A percentile compares a stretch with the other conserved stretches of the same genome.
Evolutionary conservation across 2,329 filamentous ascomycete species (phyloP).

Genomic region (Paramyrothecium sp.): DNA sequence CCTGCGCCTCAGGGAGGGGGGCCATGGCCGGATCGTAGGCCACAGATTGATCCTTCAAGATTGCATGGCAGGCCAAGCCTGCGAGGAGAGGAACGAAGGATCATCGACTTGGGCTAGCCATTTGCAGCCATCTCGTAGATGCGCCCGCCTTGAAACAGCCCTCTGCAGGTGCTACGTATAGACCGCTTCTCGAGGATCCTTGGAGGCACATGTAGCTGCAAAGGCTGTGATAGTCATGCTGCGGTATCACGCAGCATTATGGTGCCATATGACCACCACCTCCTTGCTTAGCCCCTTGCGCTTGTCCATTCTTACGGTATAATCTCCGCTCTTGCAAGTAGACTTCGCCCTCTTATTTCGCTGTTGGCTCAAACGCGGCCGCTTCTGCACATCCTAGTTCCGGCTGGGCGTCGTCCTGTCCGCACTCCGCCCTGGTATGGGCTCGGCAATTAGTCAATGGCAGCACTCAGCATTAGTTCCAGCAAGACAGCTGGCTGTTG

Average conservation of each 20-base stretch:
- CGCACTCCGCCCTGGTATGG: neutral
- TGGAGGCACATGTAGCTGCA: neutral
- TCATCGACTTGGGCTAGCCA: neutral
- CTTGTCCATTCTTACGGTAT: neutral
- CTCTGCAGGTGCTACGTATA: neutral
- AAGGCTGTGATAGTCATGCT: neutral
- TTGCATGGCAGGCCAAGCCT: neutral
- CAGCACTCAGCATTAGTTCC: neutral
- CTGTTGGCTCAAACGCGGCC: neutral
- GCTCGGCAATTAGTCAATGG: neutral
- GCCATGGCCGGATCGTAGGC: neutral
- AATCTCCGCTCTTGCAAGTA: neutral
- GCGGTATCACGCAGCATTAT: neutral
- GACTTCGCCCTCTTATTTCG: neutral
- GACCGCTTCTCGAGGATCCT: too few species aligned
- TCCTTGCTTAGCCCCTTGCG: neutral
- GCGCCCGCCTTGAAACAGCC: neutral
- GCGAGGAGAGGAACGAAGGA: neutral
- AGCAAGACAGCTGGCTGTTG: neutral
- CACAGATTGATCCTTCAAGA: neutral
- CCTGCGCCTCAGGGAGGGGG: neutral
- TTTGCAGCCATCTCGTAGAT: neutral
- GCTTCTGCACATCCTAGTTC: neutral
- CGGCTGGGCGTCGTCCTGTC: neutral
- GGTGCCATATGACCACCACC: neutral